Conservation (phyloP, 805 yeast species). For the Jamesozyma gamospora region DNA sequence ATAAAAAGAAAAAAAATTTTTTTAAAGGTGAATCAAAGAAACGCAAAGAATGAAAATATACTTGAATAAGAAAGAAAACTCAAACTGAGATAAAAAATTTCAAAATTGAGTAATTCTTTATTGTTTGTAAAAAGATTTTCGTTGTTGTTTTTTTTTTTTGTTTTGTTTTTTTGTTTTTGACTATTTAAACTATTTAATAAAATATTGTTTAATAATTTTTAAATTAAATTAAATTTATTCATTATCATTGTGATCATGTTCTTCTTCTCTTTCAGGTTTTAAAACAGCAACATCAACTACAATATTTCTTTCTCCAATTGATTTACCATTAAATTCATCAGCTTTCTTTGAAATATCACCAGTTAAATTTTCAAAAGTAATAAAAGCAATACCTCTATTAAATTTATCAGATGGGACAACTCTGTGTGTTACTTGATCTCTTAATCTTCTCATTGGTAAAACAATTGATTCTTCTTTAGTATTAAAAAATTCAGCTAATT, state of each 20-base stretch:
- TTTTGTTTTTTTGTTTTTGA: too few species aligned
- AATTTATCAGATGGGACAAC: conserved; percentile 30
- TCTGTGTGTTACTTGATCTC: conserved; percentile 25
- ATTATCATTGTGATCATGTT: neutral
- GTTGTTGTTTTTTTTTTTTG: too few species aligned
- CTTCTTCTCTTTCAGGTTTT: conserved; percentile 24
- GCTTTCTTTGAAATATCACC: conserved; percentile 42
- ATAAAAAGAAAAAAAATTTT: too few species aligned
- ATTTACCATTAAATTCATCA: conserved; percentile 55
- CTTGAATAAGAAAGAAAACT: too few species aligned
- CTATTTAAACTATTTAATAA: too few species aligned
- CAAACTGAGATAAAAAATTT: too few species aligned
- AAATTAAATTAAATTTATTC: too few species aligned
- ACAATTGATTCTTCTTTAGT: conserved; percentile 39
- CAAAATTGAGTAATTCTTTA: too few species aligned
- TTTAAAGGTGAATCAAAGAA: too few species aligned
- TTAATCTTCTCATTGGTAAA: conserved; percentile 38
- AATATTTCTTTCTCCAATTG: conserved; percentile 54
- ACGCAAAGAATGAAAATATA: too few species aligned
- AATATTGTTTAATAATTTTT: too few species aligned
- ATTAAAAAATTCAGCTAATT: conserved; percentile 43
- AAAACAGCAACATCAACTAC: conserved; percentile 60
- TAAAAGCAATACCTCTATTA: conserved; percentile 52
- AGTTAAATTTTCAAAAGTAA: conserved; percentile 35
- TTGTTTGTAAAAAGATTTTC: too few species aligned